Base-by-base conservation (phyloP, 2,329 filamentous ascomycete species). In the Colletotrichum lentis region DNA sequence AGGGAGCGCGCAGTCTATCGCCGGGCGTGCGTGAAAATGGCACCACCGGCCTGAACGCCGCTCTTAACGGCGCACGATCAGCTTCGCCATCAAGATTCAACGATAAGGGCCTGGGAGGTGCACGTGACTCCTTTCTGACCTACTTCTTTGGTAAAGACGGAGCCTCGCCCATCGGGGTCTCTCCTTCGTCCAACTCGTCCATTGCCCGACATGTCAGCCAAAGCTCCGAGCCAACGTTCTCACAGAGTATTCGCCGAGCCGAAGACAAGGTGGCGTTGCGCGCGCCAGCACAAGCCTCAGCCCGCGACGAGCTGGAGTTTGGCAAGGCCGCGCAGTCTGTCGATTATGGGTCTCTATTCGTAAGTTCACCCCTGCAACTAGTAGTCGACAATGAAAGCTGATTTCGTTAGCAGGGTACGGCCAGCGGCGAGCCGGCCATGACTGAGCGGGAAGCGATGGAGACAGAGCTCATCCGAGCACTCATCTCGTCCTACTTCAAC, bases 81-180 rank as follows among this genome's bases (percentile, higher is more conserved):
- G 81, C 81, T 39, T 90, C 90, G 50, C 89, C 90, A 12, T 84
- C 88, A 35, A 84, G 85, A 62, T 85, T 91, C 70, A 87, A 87
- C 71, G 83, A 83, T 31, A 86, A 88, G 71, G 82, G 82, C 5
- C 77, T 86, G 57, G 89, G 90, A 64, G 86, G 83, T 69, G 88
- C 92, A 47, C 88, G 90, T 70, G 96, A 99, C 80, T 96, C 94
- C 0, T 99, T 99, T 83, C 80, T 99, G 70, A 98, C 95, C 80
- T 99, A 99, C 80, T 99, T 99, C 81, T 99, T 99, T 75, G 94
- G 96, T 74, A 98, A 99, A 77, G 96, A 99, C 70, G 92, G 92
- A 54, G 84, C 87, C 31, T 73, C 74, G 46, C 79, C 84, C 39
- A 72, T 73, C 12, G 73, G 74, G 4, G 67, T 66, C 79, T 72